Percentiles rank a stretch among this genome's conserved stretches.
Evolutionary conservation across 345 rosid species (phyloP).

Genomic region (Corchorus capsularis): DNA sequence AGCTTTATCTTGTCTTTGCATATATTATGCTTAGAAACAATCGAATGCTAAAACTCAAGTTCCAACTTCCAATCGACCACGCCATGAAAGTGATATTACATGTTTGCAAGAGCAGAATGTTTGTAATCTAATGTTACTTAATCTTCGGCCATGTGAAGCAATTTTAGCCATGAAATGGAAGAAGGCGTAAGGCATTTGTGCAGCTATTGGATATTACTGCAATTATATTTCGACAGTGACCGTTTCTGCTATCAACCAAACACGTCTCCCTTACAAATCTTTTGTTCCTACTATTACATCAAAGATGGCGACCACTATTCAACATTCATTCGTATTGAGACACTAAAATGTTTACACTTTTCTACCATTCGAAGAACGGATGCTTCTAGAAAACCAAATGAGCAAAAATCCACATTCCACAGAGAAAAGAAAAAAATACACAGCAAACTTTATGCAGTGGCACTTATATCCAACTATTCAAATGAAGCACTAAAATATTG

Average conservation of each 20-base stretch:
- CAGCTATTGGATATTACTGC: background rate
- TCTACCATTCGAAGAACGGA: too few species aligned
- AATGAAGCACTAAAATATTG: constrained; percentile 16
- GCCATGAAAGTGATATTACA: too few species aligned
- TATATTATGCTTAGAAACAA: too few species aligned
- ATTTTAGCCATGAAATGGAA: background rate
- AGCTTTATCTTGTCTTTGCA: too few species aligned
- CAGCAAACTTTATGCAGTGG: constrained; percentile 19
- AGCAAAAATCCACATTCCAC: background rate
- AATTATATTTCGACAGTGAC: background rate
- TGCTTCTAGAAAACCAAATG: background rate
- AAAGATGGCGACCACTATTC: background rate
- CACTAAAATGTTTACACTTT: background rate
- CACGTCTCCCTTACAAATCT: too few species aligned
- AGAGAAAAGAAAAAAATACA: background rate
- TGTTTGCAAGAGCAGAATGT: too few species aligned
- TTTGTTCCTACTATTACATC: background rate
- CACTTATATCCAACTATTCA: background rate
- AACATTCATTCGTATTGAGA: background rate
- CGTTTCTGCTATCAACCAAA: background rate
- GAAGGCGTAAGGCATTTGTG: background rate
- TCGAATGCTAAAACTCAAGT: too few species aligned
- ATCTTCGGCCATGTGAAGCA: background rate
- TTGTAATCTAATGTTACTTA: too few species aligned
- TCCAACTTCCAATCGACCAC: too few species aligned